Evolutionary conservation across 805 yeast genomes (phyloP).

Genomic region (Cyberlindnera euphorbiae): DNA sequence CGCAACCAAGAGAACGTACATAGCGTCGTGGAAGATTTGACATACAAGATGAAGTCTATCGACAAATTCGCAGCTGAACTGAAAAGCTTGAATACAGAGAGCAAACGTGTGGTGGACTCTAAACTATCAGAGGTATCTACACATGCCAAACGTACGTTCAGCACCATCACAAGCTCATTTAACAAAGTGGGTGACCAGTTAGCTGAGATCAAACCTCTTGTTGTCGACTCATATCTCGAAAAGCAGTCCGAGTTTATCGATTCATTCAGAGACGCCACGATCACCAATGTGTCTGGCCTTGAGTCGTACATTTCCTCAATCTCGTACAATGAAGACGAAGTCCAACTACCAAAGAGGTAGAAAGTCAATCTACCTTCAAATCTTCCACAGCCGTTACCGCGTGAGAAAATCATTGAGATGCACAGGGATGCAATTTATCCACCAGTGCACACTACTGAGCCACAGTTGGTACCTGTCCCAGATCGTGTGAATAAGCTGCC

Average conservation of each 20-base stretch:
- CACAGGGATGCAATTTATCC: slow-evolving; percentile 5
- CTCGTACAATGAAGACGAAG: slow-evolving; percentile 8
- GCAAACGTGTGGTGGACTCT: background rate
- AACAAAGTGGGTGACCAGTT: slow-evolving; percentile 11
- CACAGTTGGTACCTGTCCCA: background rate
- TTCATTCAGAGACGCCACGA: slow-evolving; percentile 8
- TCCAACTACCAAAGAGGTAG: slow-evolving; percentile 19
- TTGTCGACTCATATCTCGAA: slow-evolving; percentile 14
- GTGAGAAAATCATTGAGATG: slow-evolving; percentile 13
- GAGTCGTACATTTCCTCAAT: slow-evolving; percentile 6
- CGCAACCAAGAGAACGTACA: slow-evolving; percentile 1
- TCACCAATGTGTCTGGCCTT: slow-evolving; percentile 4
- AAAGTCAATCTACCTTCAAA: slow-evolving; percentile 8
- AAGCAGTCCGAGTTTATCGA: slow-evolving; percentile 7
- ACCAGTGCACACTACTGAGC: slow-evolving; percentile 1
- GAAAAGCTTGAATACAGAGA: slow-evolving; percentile 12
- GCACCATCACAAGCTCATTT: slow-evolving; percentile 12
- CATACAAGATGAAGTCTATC: slow-evolving; percentile 9
- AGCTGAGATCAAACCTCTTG: slow-evolving; percentile 12
- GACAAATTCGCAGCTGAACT: slow-evolving; percentile 10
- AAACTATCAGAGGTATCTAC: too few species aligned
- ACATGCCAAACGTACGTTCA: slow-evolving; percentile 11
- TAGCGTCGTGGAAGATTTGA: slow-evolving; percentile 6
- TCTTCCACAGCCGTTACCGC: slow-evolving; percentile 13
- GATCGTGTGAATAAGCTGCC: slow-evolving; percentile 6